These are phyloP conservation scores for Dendrothele bispora DNA, from an alignment of 768 basidiomycete species.

Conservation along the genomic window DNA sequence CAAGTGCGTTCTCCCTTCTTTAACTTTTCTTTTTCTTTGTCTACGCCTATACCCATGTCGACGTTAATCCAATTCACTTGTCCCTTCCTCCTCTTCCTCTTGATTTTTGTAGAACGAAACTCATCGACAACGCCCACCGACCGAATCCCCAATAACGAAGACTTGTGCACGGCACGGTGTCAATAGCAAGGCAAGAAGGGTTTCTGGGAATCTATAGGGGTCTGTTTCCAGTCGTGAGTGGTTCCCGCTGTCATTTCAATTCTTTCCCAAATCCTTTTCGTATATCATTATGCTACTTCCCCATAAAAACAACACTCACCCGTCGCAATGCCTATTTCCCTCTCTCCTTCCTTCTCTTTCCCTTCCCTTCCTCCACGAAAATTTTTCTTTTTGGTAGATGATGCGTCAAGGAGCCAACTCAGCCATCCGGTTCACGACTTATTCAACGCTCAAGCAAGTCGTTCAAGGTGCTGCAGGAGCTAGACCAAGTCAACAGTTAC, in stretches of 20 bases:
- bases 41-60: not conserved
- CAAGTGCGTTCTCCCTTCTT: constrained; percentile 77
- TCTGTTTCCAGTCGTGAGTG: constrained; percentile 86
- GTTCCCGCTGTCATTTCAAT: not conserved
- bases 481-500: constrained; percentile 83
- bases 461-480: constrained; percentile 82
- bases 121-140: constrained; percentile 91
- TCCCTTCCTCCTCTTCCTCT: not conserved
- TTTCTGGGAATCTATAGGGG: constrained; percentile 85
- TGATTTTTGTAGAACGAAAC: constrained; percentile 81
- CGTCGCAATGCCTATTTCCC: no score
- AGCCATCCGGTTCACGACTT: constrained; percentile 93
- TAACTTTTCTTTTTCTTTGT: no score
- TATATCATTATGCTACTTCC: not conserved
- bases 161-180: constrained; percentile 77
- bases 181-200: constrained; percentile 86
- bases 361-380: no score
- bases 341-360: no score
- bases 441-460: constrained; percentile 90
- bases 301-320: no score
- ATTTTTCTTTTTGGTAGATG: constrained; percentile 74
- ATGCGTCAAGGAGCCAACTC: constrained; percentile 98
- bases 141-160: constrained; percentile 85
- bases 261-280: no score
- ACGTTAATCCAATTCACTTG: not conserved